A percentile compares a stretch with the other conserved stretches of the same genome.
These are phyloP conservation scores for Adansonia madagascariensis DNA, from an alignment of 441 rosid species.

Conservation along the genomic window DNA sequence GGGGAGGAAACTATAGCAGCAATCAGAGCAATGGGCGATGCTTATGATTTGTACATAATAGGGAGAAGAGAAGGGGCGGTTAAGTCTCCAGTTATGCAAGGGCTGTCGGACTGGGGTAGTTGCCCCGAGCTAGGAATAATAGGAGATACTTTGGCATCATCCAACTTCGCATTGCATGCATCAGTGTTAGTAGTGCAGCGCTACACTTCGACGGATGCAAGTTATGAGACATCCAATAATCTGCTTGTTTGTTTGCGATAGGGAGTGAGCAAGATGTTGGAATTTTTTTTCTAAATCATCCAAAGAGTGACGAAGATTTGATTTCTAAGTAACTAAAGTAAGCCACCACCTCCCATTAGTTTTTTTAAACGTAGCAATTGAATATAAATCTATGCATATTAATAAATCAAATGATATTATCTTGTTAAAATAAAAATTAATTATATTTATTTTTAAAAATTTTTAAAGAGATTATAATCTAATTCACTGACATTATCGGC, in stretches of 20 bases:
- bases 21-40: slow-evolving; percentile 17
- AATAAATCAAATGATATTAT: too few species aligned
- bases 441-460: too few species aligned
- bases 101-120: slow-evolving; percentile 16
- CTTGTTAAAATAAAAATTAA: too few species aligned
- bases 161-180: slow-evolving; percentile 17
- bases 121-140: slow-evolving; percentile 23
- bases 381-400: too few species aligned
- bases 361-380: too few species aligned
- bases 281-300: not conserved
- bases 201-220: not conserved
- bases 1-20: slow-evolving; percentile 36
- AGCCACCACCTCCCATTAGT: too few species aligned
- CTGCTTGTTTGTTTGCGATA: not conserved
- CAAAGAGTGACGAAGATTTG: not conserved
- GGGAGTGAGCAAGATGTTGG: not conserved
- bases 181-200: slow-evolving; percentile 22
- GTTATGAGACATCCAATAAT: not conserved
- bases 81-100: not conserved
- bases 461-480: too few species aligned
- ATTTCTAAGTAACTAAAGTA: not conserved
- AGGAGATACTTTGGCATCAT: slow-evolving; percentile 22
- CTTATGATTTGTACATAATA: slow-evolving; percentile 40
- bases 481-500: too few species aligned
- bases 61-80: slow-evolving; percentile 37